Evolutionary conservation across 495 filamentous ascomycete genomes (phyloP).

Genomic region (Penicillium salamii): DNA sequence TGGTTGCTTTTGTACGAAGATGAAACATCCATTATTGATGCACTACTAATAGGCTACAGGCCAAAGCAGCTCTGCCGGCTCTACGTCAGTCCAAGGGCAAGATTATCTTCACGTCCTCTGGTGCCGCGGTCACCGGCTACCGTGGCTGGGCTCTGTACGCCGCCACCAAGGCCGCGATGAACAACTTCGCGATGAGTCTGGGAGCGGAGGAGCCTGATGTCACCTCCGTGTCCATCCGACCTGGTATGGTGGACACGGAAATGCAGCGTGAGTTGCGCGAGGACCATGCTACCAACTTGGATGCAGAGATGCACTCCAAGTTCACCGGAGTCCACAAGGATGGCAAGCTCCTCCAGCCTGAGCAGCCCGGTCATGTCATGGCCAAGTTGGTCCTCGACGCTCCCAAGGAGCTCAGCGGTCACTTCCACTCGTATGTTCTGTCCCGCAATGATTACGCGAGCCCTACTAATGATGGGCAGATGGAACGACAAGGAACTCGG

Average conservation of each 20-base stretch:
- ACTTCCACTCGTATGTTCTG: conserved; percentile 63
- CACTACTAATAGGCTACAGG: conserved; percentile 41
- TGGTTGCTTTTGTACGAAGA: conserved; percentile 68
- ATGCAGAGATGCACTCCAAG: conserved; percentile 59
- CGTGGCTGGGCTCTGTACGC: conserved; percentile 78
- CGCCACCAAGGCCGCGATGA: conserved; percentile 83
- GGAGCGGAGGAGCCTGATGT: conserved; percentile 78
- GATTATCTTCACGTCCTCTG: conserved; percentile 73
- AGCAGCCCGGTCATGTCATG: conserved; percentile 84
- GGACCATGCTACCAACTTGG: conserved; percentile 62
- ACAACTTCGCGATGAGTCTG: conserved; percentile 72
- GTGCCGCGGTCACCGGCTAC: conserved; percentile 67
- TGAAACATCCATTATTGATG: background rate
- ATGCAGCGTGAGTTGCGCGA: conserved; percentile 88
- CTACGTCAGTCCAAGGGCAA: conserved; percentile 67
- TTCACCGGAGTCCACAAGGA: conserved; percentile 65
- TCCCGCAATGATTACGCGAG: conserved; percentile 3
- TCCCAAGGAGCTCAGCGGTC: conserved; percentile 65
- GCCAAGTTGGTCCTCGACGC: conserved; percentile 68
- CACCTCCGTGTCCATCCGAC: conserved; percentile 67
- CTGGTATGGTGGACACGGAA: conserved; percentile 86
- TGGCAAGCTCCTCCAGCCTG: conserved; percentile 72
- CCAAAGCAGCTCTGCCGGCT: conserved; percentile 68
- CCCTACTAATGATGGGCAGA: conserved; percentile 49
- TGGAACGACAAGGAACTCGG: conserved; percentile 69